phyloP scores from a whole-genome alignment of 202 grass and related monocot species.

The Thinopyrum obtusiflorum region DNA sequence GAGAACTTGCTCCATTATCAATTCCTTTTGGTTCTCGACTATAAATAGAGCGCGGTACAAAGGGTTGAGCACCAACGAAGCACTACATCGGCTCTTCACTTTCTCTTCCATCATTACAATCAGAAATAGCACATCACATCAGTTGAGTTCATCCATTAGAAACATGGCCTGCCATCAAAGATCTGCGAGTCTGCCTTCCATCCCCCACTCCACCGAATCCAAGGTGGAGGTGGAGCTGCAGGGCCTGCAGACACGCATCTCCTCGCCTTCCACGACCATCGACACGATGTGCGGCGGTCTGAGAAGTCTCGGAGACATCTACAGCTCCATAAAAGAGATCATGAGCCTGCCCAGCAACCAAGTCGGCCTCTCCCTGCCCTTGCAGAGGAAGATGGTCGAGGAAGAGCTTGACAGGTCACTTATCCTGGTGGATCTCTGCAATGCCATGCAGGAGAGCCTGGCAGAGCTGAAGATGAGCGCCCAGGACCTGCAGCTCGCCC shows the following conservation, averaged over 20 bases:
- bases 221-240: conserved; percentile 53
- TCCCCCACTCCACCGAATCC: conserved; percentile 31
- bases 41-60: conserved; percentile 29
- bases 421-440: conserved; percentile 48
- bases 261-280: background rate
- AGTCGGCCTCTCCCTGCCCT: background rate
- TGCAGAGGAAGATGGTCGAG: conserved; percentile 41
- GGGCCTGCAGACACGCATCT: conserved; percentile 4
- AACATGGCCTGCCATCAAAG: conserved; percentile 53
- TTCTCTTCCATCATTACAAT: background rate
- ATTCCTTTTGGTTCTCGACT: background rate
- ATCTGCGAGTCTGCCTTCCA: conserved; percentile 58
- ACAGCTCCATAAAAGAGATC: conserved; percentile 45
- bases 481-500: conserved; percentile 38
- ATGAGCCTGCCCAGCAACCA: conserved; percentile 45
- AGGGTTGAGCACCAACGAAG: background rate
- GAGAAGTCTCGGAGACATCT: conserved; percentile 33
- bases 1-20: background rate
- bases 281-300: conserved; percentile 27
- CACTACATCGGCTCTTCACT: background rate
- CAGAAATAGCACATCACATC: background rate
- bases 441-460: conserved; percentile 44
- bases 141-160: background rate
- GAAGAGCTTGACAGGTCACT: conserved; percentile 57
- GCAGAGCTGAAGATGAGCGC: conserved; percentile 27